Evolutionary conservation across 352 stramenopile species (phyloP).

Genomic region (Globisporangium emineosum): DNA sequence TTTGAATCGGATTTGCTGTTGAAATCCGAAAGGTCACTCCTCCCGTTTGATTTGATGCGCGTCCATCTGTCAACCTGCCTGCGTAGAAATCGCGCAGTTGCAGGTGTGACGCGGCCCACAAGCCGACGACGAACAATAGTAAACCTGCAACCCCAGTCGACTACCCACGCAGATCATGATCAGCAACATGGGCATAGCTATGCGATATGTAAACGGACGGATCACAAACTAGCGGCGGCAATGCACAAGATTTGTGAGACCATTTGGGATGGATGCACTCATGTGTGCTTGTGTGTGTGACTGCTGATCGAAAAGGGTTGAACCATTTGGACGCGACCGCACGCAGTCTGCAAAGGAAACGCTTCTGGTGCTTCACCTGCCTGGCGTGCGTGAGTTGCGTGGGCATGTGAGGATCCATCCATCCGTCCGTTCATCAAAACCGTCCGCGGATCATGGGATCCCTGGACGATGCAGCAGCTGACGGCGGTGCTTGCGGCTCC

Average conservation of each 20-base stretch:
- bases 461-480: background rate
- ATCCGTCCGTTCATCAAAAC: background rate
- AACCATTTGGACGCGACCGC: background rate
- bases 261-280: background rate
- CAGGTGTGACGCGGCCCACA: slow-evolving; percentile 2
- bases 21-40: background rate
- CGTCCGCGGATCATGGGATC: background rate
- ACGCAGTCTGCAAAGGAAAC: background rate
- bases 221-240: background rate
- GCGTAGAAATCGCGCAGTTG: background rate
- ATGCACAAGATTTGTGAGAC: background rate
- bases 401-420: too few relatives aligned
- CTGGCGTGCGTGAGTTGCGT: background rate
- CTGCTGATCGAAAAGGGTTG: background rate
- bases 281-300: background rate
- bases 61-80: slow-evolving; percentile 6
- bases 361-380: background rate
- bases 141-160: slow-evolving; percentile 5
- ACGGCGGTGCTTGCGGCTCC: background rate
- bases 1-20: background rate
- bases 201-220: slow-evolving; percentile 5
- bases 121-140: slow-evolving; percentile 1
- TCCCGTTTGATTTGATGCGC: background rate
- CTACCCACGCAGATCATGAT: slow-evolving; percentile 1
- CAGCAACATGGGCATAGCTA: too few relatives aligned